Base-by-base conservation (phyloP, 352 stramenopile species). In the Saprolegnia diclina region DNA sequence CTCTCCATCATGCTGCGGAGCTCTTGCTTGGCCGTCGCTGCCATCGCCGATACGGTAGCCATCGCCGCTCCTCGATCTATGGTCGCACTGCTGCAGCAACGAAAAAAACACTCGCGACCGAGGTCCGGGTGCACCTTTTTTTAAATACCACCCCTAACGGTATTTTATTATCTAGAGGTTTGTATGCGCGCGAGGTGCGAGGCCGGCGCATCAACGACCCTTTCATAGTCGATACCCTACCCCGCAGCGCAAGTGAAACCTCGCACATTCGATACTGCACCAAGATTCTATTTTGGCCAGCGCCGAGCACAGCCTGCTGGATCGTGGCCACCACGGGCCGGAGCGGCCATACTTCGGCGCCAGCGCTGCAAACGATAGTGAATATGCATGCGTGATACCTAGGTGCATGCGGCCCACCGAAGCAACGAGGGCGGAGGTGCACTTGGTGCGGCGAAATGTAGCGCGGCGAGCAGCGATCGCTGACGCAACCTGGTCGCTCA, bases 11-110 rank as follows among this genome's bases (percentile, higher is more conserved):
- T 48, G 42, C 18, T 48, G 3, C 42, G 11, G 13, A 48, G 42
- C 42, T 48, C 19, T 24, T 59, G 11, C 11, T 59, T n/a, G 16
- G 35, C 52, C 35, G 9, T 42, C 7, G 24, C 35, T 40, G 52
- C 24, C 52, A 59, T 59, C 35, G 52, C 52, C 52, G 52, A 59
- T 40, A 59, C 52, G 24, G 52, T 59, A 21, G 52, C 35, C 52
- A 59, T 59, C 42, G 52, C 52, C 52, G 13, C 13, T 59, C 52
- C 52, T 59, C 35, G 52, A 59, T 59, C 52, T 59, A 59, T 59
- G 52, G 52, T 59, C 52, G 52, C 35, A 59, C 52, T n/a, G 24
- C 42, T 48, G 42, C 42, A 48, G 42, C 42, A 48, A 48, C 24
- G 52, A 35, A 59, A 59, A 57, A 59, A 59, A 59, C 52, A 59